A percentile compares a stretch with the other conserved stretches of the same genome.
These are phyloP conservation scores for Neofusicoccum kwambonambiense DNA, from an alignment of 2,329 filamentous ascomycete genomes.

Conservation along the genomic window DNA sequence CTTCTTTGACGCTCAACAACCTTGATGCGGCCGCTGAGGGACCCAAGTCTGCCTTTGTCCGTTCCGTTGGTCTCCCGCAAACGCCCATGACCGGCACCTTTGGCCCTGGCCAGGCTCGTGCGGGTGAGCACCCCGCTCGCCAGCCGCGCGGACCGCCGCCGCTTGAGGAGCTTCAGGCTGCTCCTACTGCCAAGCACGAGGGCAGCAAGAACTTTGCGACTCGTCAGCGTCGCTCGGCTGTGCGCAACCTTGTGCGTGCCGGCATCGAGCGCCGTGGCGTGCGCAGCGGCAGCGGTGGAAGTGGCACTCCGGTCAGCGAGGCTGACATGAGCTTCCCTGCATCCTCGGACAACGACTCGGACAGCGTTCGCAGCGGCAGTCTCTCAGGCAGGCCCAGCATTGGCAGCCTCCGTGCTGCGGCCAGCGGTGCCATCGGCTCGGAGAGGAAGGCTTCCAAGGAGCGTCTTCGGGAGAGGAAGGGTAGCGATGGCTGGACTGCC, in stretches of 20 bases:
- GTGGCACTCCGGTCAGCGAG: slow-evolving; percentile 88
- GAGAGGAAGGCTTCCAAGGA: slow-evolving; percentile 65
- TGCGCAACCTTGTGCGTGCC: slow-evolving; percentile 87
- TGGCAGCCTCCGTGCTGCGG: slow-evolving; percentile 73
- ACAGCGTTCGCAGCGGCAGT: slow-evolving; percentile 72
- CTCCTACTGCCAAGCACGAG: slow-evolving; percentile 89
- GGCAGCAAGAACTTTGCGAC: slow-evolving; percentile 96
- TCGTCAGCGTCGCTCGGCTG: slow-evolving; percentile 85
- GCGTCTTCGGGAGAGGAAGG: slow-evolving; percentile 34
- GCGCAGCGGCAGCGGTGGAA: slow-evolving; percentile 67
- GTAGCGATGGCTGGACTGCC: slow-evolving; percentile 46
- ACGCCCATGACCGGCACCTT: slow-evolving; percentile 83
- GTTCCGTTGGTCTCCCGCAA: slow-evolving; percentile 64
- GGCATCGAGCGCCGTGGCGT: slow-evolving; percentile 77
- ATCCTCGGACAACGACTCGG: slow-evolving; percentile 61
- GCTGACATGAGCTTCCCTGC: slow-evolving; percentile 67
- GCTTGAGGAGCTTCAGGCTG: slow-evolving; percentile 83
- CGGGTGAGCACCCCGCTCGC: slow-evolving; percentile 89
- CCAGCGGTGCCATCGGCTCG: slow-evolving; percentile 82
- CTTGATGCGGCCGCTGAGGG: slow-evolving; percentile 57
- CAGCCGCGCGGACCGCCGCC: slow-evolving; percentile 91
- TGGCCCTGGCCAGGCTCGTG: slow-evolving; percentile 86
- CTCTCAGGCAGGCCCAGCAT: slow-evolving; percentile 73
- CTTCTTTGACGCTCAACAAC: slow-evolving; percentile 64
- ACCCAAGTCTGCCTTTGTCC: slow-evolving; percentile 67